Conservation (phyloP, 2,329 filamentous ascomycete genomes). For the Harringtonia aguacate region DNA sequence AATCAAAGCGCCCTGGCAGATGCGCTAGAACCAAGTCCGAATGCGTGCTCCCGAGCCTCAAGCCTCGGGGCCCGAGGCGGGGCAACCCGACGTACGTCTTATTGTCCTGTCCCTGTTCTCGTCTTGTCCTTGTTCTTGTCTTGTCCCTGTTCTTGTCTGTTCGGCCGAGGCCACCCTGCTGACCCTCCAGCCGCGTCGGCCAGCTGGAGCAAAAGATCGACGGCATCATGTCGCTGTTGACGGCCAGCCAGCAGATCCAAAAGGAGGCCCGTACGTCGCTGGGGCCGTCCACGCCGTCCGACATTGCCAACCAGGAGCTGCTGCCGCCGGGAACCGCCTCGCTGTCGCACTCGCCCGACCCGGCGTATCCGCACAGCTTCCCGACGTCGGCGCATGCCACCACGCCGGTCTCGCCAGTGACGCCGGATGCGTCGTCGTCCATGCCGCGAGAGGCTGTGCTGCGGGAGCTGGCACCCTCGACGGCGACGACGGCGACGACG, state of each 20-base stretch:
- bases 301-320: background rate
- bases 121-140: too few species aligned
- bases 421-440: background rate
- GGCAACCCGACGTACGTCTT: conserved; percentile 12
- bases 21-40: conserved; percentile 11
- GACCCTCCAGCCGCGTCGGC: conserved; percentile 20
- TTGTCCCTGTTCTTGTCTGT: background rate
- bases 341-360: background rate
- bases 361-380: background rate
- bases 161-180: background rate
- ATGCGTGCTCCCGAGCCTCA: conserved; percentile 13
- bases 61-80: conserved; percentile 12
- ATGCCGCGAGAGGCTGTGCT: too few species aligned
- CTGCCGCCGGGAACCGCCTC: background rate
- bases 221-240: conserved; percentile 25
- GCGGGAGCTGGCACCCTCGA: too few species aligned
- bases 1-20: background rate
- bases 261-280: background rate
- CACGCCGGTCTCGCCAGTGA: background rate
- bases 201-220: conserved; percentile 28
- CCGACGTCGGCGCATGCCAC: background rate
- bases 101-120: background rate
- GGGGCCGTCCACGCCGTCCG: background rate
- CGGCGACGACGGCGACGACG: background rate
- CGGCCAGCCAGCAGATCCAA: conserved; percentile 18